A percentile compares a stretch with the other conserved stretches of the same genome.
phyloP scores from a whole-genome alignment of 2,329 filamentous ascomycete genomes.

The Trichoderma asperellum region DNA sequence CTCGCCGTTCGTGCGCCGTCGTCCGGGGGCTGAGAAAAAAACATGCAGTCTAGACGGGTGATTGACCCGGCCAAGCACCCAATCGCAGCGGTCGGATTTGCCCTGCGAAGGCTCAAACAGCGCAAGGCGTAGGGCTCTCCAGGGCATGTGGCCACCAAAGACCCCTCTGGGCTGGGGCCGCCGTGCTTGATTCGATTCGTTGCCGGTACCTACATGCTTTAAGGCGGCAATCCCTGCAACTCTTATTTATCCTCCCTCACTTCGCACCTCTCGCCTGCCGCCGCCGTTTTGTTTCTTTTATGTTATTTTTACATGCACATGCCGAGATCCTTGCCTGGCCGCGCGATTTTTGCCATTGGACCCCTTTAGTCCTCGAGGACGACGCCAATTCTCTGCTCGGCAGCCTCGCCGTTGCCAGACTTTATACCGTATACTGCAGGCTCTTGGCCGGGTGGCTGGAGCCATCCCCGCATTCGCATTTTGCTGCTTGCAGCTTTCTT shows the following conservation, averaged over 20 bases:
- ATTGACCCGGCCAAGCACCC: background rate
- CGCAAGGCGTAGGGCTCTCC: background rate
- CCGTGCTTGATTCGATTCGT: background rate
- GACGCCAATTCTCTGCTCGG: background rate
- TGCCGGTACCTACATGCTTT: background rate
- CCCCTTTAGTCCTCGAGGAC: background rate
- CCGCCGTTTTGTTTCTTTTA: background rate
- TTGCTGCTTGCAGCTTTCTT: background rate
- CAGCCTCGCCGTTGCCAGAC: background rate
- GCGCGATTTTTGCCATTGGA: constrained; percentile 8
- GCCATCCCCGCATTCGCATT: constrained; percentile 14
- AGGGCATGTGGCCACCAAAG: constrained; percentile 7
- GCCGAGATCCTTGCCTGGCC: background rate
- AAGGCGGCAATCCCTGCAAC: background rate
- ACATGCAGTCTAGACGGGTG: background rate
- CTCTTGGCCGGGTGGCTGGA: background rate
- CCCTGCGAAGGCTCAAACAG: background rate
- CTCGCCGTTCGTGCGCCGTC: constrained; percentile 19
- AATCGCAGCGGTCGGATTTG: constrained; percentile 6
- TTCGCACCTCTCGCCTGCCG: background rate
- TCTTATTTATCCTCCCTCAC: background rate
- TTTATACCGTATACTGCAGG: background rate
- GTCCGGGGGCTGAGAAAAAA: background rate
- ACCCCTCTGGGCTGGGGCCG: background rate
- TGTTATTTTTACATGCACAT: background rate